Conservation (phyloP, 2,329 filamentous ascomycete genomes). For the Fusarium mexicanum region DNA sequence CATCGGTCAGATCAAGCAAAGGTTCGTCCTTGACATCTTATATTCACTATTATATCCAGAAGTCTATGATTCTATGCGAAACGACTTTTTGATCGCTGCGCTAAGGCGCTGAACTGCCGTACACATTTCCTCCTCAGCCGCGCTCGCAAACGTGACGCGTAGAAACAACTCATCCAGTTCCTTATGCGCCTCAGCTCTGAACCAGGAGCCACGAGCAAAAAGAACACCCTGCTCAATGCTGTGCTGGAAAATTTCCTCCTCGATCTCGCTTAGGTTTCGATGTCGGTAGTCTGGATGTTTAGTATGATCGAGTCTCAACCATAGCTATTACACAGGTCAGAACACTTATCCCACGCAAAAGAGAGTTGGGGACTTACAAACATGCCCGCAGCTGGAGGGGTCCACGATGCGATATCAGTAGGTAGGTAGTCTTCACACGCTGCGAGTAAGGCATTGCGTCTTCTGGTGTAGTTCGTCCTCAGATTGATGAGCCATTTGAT, state of each 20-base stretch:
- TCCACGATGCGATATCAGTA: background rate
- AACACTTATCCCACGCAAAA: background rate
- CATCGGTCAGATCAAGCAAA: too few species aligned
- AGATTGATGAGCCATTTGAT: background rate
- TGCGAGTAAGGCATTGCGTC: background rate
- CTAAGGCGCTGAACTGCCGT: background rate
- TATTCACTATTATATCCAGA: too few species aligned
- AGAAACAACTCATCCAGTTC: background rate
- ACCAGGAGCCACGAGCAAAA: background rate
- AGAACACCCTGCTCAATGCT: background rate
- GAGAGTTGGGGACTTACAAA: background rate
- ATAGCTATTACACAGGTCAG: background rate
- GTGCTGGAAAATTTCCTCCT: background rate
- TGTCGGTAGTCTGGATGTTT: background rate
- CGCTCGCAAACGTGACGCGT: background rate
- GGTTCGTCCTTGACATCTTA: accelerated
- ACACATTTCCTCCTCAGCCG: background rate
- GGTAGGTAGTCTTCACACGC: background rate
- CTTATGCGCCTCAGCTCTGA: background rate
- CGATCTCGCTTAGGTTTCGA: background rate
- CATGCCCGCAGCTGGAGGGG: background rate
- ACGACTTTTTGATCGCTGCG: background rate
- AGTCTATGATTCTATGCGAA: background rate
- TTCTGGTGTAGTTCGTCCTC: background rate
- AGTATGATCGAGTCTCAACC: background rate